Conservation (phyloP, 2,329 filamentous ascomycete genomes). For the Fusarium staphyleae region DNA sequence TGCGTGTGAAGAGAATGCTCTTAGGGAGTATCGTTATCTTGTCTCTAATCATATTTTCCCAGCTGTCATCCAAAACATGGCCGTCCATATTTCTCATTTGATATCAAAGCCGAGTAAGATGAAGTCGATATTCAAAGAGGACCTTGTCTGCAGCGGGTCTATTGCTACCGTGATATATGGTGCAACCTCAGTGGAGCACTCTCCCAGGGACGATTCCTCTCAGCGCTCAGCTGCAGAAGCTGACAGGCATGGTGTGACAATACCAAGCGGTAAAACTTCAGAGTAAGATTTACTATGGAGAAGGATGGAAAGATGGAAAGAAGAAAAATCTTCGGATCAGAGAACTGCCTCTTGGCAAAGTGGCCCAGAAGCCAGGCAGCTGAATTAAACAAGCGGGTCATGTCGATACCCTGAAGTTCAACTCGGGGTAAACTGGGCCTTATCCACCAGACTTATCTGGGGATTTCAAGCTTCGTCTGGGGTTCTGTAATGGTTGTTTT, state of each 20-base stretch:
- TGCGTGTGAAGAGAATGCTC: too few relatives aligned
- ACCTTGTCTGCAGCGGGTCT: too few relatives aligned
- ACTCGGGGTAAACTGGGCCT: conserved; percentile 14
- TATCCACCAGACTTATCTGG: background rate
- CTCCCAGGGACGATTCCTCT: too few relatives aligned
- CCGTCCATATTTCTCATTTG: too few relatives aligned
- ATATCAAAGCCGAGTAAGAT: too few relatives aligned
- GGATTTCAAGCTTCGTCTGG: background rate
- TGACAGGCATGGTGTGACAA: background rate
- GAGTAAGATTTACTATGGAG: background rate
- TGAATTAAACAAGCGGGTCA: conserved; percentile 30
- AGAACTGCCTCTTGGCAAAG: conserved; percentile 8
- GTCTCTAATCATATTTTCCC: too few relatives aligned
- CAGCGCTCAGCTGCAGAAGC: background rate
- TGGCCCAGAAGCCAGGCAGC: conserved; percentile 21
- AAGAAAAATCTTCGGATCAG: conserved; percentile 3
- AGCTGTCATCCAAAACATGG: too few relatives aligned
- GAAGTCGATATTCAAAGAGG: too few relatives aligned
- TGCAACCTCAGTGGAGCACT: too few relatives aligned
- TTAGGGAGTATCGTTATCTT: too few relatives aligned
- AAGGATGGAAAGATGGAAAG: background rate
- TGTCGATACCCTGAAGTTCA: background rate
- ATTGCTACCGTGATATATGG: too few relatives aligned
- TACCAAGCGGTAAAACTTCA: background rate
- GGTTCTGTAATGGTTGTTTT: background rate